Percentiles rank a stretch among this genome's conserved stretches.
Conservation (phyloP, 2,329 filamentous ascomycete genomes). For the Fonsecaea multimorphosa region DNA sequence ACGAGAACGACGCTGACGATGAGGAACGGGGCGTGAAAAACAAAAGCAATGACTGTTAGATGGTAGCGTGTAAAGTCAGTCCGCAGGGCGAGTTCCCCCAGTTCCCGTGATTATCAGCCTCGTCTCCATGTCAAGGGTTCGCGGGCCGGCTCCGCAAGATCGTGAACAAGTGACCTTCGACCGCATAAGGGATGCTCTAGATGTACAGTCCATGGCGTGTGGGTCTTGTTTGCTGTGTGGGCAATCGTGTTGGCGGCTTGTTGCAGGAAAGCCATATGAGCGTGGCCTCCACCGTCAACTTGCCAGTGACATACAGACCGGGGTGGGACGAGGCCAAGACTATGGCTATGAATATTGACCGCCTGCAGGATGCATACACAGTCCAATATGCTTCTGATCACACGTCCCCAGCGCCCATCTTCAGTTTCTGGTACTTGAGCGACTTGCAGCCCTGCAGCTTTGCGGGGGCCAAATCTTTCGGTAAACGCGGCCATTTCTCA, state of each 20-base stretch:
- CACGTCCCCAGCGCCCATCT: neutral
- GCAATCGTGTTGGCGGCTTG: slow-evolving; percentile 13
- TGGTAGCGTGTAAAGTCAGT: neutral
- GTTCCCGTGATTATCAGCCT: neutral
- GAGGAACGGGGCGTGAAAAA: neutral
- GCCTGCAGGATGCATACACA: neutral
- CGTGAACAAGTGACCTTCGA: neutral
- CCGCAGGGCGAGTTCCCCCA: neutral
- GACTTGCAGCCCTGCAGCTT: slow-evolving; percentile 3
- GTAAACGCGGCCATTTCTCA: neutral
- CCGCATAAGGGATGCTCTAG: neutral
- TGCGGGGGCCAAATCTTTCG: neutral
- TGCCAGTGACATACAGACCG: slow-evolving; percentile 2
- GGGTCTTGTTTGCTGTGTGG: slow-evolving; percentile 9
- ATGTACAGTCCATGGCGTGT: neutral
- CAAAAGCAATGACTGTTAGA: neutral
- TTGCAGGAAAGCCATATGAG: slow-evolving; percentile 5
- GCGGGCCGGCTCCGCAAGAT: neutral
- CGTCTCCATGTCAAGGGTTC: neutral
- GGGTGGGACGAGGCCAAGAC: slow-evolving; percentile 22
- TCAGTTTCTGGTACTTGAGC: neutral
- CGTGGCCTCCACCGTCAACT: neutral
- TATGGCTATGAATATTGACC: slow-evolving; percentile 10
- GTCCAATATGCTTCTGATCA: neutral
- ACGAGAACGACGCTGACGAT: neutral